These are phyloP conservation scores for Alternaria conjuncta DNA, from an alignment of 2,329 filamentous ascomycete genomes.

Conservation along the genomic window DNA sequence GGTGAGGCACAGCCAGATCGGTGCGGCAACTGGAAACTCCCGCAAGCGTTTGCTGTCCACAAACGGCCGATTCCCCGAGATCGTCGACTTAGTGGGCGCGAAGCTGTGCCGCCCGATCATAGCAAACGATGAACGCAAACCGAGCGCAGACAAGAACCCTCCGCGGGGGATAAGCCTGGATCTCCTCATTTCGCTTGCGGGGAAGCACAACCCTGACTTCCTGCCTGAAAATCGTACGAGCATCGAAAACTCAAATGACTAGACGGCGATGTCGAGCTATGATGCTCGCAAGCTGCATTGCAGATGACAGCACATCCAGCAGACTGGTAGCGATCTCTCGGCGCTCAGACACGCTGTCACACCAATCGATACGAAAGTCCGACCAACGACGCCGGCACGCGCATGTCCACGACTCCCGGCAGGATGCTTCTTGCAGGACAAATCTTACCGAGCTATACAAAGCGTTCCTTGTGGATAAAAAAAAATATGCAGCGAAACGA, in stretches of 20 bases:
- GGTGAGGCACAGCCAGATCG: conserved; percentile 15
- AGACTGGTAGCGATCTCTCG: conserved; percentile 7
- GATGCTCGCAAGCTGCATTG: conserved; percentile 8
- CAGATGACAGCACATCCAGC: conserved; percentile 3
- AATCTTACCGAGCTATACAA: not conserved
- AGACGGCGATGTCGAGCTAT: conserved; percentile 2
- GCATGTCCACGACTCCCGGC: not conserved
- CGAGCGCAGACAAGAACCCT: conserved; percentile 1
- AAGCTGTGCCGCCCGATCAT: conserved; percentile 3
- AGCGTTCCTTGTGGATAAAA: not conserved
- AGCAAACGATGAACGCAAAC: conserved; percentile 6
- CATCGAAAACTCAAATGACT: conserved; percentile 7
- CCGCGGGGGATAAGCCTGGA: conserved; percentile 6
- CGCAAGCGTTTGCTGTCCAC: conserved; percentile 2
- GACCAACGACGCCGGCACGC: not conserved
- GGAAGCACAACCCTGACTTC: conserved; percentile 11
- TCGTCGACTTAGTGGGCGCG: conserved; percentile 3
- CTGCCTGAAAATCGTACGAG: conserved; percentile 8
- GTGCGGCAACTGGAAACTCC: conserved; percentile 5
- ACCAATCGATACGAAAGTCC: not conserved
- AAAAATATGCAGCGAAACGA: not conserved
- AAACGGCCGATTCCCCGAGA: conserved; percentile 8
- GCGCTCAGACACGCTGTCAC: conserved; percentile 2
- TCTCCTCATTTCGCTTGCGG: conserved; percentile 17
- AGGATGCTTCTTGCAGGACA: not conserved